Conservation (phyloP, 2,329 filamentous ascomycete species). For the Lanzia echinophila region DNA sequence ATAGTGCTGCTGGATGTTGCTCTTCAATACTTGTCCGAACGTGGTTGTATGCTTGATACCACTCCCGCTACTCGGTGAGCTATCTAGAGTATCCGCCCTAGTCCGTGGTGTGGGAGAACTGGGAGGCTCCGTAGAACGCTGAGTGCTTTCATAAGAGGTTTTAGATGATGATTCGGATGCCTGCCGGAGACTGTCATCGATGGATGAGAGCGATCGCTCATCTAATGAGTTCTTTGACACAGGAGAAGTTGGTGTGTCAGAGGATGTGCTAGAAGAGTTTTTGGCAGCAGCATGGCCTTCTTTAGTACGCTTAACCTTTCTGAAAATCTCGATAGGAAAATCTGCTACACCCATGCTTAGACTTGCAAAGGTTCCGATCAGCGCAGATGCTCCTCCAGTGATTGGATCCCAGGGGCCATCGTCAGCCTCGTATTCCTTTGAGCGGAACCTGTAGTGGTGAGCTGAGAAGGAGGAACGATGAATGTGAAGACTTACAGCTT, state of each 20-base stretch:
- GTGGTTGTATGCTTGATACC: constrained; percentile 17
- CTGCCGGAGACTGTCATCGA: constrained; percentile 5
- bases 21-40: constrained; percentile 28
- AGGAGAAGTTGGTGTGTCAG: constrained; percentile 12
- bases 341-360: constrained; percentile 81
- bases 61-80: background rate
- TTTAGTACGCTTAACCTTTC: constrained; percentile 26
- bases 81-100: constrained; percentile 12
- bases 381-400: constrained; percentile 66
- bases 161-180: constrained; percentile 15
- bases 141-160: constrained; percentile 23
- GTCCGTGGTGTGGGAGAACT: constrained; percentile 16
- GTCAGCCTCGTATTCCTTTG: constrained; percentile 67
- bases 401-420: constrained; percentile 75
- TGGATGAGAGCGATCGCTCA: constrained; percentile 4
- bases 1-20: constrained; percentile 15
- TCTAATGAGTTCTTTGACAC: constrained; percentile 13
- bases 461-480: background rate
- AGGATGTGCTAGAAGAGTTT: constrained; percentile 6
- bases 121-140: constrained; percentile 16
- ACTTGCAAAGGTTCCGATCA: constrained; percentile 75
- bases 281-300: constrained; percentile 12
- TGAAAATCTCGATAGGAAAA: constrained; percentile 53
- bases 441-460: constrained; percentile 37
- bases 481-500: constrained; percentile 53